A percentile compares a stretch with the other conserved stretches of the same genome.
Conservation (phyloP, 495 filamentous ascomycete genomes). For the Penicillium dipodomyicola region DNA sequence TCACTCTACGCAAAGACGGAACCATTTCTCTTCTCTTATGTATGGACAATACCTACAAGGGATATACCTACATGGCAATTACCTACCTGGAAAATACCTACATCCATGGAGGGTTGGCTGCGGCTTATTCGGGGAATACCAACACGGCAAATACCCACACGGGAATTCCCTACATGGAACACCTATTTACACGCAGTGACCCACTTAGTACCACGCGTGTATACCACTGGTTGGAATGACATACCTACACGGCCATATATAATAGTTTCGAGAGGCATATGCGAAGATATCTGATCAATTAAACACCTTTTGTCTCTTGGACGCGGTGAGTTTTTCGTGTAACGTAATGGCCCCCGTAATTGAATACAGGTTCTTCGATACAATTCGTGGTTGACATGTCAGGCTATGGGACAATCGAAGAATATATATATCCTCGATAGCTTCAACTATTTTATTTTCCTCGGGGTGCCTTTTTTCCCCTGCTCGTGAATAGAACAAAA, state of each 20-base stretch:
- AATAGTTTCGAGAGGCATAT: too few relatives aligned
- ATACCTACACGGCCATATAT: too few relatives aligned
- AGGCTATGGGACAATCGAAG: not conserved
- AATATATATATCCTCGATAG: not conserved
- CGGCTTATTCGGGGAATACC: constrained; percentile 5
- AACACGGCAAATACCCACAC: not conserved
- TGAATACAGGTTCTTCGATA: too few relatives aligned
- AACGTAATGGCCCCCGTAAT: too few relatives aligned
- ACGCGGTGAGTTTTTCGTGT: too few relatives aligned
- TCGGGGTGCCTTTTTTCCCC: not conserved
- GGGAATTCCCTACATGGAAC: constrained; percentile 11
- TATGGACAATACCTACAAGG: constrained; percentile 7
- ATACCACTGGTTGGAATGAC: not conserved
- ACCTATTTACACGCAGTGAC: not conserved
- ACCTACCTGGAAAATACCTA: constrained; percentile 2
- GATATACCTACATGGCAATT: constrained; percentile 4
- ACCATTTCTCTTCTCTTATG: not conserved
- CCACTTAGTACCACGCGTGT: constrained; percentile 3
- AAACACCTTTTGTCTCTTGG: too few relatives aligned
- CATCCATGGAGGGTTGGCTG: not conserved
- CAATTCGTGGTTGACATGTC: too few relatives aligned
- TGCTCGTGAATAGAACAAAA: too few relatives aligned
- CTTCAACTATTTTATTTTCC: not conserved
- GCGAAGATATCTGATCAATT: too few relatives aligned
- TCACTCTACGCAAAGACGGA: not conserved